Conservation (phyloP, 176 grass and related monocot species). For the Triticum aestivum region IWGSC_CS_RefSeq_v2.1 NC_057797.1:716321666-716322165, state of each 20-base stretch:
- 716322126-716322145: not conserved
- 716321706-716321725: not conserved
- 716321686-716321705: not conserved
- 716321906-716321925: not conserved
- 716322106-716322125: not conserved
- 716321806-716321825: slow-evolving; percentile 63
- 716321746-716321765: slow-evolving; percentile 97
- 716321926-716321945: not conserved
- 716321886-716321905: not conserved
- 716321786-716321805: slow-evolving; percentile 95
- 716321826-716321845: slow-evolving; percentile 70
- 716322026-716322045: not conserved
- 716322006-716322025: not conserved
- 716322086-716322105: not conserved
- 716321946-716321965: not conserved
- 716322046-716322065: not conserved
- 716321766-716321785: slow-evolving; percentile 88
- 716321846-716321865: slow-evolving; percentile 69
- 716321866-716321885: slow-evolving; percentile 11
- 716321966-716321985: slow-evolving; percentile 11
- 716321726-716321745: slow-evolving; percentile 45
- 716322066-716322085: not conserved
- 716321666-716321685: not conserved
- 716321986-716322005: not conserved
- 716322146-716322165: not conserved